phyloP scores from a whole-genome alignment of 116 monocot genomes.

The Iris pallida region DNA sequence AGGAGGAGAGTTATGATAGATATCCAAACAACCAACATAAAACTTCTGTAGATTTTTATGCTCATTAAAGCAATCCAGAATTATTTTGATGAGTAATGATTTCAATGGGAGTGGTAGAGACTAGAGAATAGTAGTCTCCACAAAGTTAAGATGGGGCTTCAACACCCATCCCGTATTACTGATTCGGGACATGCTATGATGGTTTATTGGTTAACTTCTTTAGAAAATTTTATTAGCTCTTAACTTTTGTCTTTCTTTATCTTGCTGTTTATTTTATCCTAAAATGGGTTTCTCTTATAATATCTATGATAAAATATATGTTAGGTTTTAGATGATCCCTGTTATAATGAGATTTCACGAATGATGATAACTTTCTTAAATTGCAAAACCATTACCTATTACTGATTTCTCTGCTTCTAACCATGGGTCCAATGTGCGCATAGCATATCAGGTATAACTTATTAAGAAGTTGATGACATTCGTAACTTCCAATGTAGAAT shows the following conservation, averaged over 20 bases:
- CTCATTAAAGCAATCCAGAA: too few relatives aligned
- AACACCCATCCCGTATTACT: too few relatives aligned
- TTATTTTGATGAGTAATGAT: too few relatives aligned
- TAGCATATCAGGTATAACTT: slow-evolving; percentile 69
- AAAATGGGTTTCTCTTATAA: background rate
- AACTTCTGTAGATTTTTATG: too few relatives aligned
- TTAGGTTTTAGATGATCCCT: background rate
- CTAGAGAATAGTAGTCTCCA: too few relatives aligned
- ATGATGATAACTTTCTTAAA: slow-evolving; percentile 7
- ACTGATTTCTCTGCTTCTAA: slow-evolving; percentile 35
- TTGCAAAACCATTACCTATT: slow-evolving; percentile 49
- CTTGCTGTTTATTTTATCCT: background rate
- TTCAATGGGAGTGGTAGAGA: too few relatives aligned
- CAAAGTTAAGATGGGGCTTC: too few relatives aligned
- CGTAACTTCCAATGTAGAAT: background rate
- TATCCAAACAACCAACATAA: too few relatives aligned
- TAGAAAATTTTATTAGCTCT: background rate
- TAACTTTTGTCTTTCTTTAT: too few relatives aligned
- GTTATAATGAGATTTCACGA: background rate
- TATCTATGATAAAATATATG: too few relatives aligned
- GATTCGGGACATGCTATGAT: too few relatives aligned
- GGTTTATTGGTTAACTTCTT: background rate
- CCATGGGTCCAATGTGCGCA: slow-evolving; percentile 48
- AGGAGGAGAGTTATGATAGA: too few relatives aligned
- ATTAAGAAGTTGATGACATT: background rate